Evolutionary conservation across 208 protist species (phyloP), one percentile per base, ranked within the genome.

Genomic region (Acanthamoeba quina): DNA sequence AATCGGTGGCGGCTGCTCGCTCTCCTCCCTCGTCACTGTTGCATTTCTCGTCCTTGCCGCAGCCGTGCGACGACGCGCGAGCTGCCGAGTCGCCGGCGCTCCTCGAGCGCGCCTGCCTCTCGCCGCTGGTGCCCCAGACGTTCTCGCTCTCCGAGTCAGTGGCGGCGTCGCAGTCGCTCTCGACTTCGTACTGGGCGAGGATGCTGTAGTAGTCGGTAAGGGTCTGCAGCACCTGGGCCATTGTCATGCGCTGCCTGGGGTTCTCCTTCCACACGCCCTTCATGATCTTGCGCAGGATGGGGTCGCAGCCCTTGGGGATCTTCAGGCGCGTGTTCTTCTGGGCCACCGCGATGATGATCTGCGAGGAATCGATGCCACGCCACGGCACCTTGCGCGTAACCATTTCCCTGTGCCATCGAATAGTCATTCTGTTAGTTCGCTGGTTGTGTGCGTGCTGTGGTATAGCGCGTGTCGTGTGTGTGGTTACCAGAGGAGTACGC

Each of bases 291-390:
- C 82, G 47, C 54, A 89, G 82, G 47, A 89, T 37, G 11, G 82
- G 82, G 29, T 89, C 82, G 56, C 82, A 89, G 82, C 56, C 82
- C 31, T 89, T 89, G 66, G 82, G 82, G 37, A 89, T 89, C 82
- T 90, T 90, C 37, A 92, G 62, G 13, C 88, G 54, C 41, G 88
- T 92, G 66, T 92, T 92, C 47, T 78, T 72, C 66, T 80, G 37
- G n/a, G 82, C 82, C 17, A 92, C 88, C 5, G 88, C 88, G 64
- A 92, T 70, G 34, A 78, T 78, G 88, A 92, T 54, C 44, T 92
- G 64, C 26, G 88, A 78, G 34, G 62, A 37, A n/a, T 70, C 66
- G 26, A 78, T 15, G 19, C 88, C 88, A 19, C 64, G 41, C 88
- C 88, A 92, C 21, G 88, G 88, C 21, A 92, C 41, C 62, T 92